Evolutionary conservation across 805 yeast genomes (phyloP).

Genomic region (Scheffersomyces lignosus): DNA sequence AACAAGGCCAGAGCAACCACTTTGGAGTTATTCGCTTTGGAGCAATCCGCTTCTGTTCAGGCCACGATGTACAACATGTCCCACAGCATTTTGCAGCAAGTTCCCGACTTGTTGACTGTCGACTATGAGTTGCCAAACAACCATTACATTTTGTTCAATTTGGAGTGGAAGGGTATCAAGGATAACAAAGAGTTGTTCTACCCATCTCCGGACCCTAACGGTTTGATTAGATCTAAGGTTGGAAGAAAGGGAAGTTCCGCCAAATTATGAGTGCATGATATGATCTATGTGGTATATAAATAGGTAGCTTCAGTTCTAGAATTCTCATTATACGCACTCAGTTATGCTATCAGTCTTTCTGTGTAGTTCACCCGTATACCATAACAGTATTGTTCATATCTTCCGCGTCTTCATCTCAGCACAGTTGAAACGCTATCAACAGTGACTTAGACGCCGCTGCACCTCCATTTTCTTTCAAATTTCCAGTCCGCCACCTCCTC

Average conservation of each 20-base stretch:
- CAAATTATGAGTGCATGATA: constrained; percentile 59
- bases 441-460: no score
- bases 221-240: constrained; percentile 85
- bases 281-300: no score
- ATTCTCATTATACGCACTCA: no score
- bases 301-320: no score
- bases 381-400: no score
- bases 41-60: constrained; percentile 92
- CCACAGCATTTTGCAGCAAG: constrained; percentile 60
- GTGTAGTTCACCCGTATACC: no score
- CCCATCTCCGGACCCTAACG: constrained; percentile 92
- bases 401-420: no score
- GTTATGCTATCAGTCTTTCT: no score
- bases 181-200: constrained; percentile 83
- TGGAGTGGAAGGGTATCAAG: constrained; percentile 79
- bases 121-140: constrained; percentile 84
- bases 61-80: constrained; percentile 97
- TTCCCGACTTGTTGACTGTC: constrained; percentile 61
- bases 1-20: constrained; percentile 66
- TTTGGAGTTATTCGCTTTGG: constrained; percentile 74
- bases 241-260: constrained; percentile 55
- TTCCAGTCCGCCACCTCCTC: no score
- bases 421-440: no score
- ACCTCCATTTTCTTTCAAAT: no score
- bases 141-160: constrained; percentile 81